These are phyloP conservation scores for Kwoniella sp. DNA, from an alignment of 768 basidiomycete genomes.

Conservation along the genomic window DNA sequence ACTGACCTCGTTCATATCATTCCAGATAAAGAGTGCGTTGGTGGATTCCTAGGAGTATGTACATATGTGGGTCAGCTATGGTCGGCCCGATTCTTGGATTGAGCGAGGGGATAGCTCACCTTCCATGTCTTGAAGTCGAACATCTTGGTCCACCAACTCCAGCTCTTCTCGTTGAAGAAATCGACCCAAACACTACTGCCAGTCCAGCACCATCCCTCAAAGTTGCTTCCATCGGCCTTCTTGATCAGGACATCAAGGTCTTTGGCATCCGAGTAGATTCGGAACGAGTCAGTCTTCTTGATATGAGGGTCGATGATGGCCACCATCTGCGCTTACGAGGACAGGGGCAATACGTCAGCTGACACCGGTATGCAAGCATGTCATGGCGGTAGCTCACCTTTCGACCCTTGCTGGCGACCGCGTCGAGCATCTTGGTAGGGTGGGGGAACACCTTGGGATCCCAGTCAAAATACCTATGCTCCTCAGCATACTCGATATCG, in stretches of 20 bases:
- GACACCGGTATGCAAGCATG: neutral
- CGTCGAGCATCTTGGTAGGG: conserved; percentile 88
- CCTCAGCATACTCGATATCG: conserved; percentile 91
- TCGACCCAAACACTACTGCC: conserved; percentile 96
- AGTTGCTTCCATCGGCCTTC: conserved; percentile 69
- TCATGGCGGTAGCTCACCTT: conserved; percentile 64
- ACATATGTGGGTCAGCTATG: neutral
- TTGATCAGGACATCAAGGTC: conserved; percentile 83
- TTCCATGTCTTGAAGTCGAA: conserved; percentile 67
- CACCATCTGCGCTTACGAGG: conserved; percentile 71
- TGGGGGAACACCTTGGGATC: conserved; percentile 88
- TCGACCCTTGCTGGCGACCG: conserved; percentile 78
- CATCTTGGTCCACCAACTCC: conserved; percentile 86
- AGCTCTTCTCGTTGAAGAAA: conserved; percentile 86
- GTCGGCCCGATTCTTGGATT: too few relatives aligned
- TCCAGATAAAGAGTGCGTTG: conserved; percentile 88
- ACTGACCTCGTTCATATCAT: conserved; percentile 96
- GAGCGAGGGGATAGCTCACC: conserved; percentile 47
- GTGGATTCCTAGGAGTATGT: conserved; percentile 61
- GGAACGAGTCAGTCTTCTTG: conserved; percentile 76
- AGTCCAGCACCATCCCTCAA: conserved; percentile 99
- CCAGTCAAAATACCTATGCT: conserved; percentile 98
- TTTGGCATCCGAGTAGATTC: conserved; percentile 79
- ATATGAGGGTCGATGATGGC: conserved; percentile 96
- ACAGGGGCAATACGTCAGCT: neutral